Evolutionary conservation across 768 basidiomycete species (phyloP), one percentile per base, ranked within the genome.

Genomic region (Russula sp.): DNA sequence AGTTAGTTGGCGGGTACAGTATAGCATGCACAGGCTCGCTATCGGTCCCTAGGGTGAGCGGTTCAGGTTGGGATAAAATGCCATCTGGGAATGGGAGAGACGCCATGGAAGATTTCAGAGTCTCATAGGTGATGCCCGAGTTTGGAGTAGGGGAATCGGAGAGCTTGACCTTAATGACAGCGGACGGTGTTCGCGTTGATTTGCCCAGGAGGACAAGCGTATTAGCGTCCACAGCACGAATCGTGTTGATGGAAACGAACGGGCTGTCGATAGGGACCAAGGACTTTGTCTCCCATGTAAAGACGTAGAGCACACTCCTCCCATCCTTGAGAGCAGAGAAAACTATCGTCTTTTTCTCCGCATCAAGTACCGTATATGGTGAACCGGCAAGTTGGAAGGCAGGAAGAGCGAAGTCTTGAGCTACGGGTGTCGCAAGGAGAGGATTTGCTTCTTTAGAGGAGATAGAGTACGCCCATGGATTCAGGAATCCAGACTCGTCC

Each of bases 401-500:
- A n/a, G 63, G 58, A 8, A 50, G 32, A 4, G 45, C 52, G 11
- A 64, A 64, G 56, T 64, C 63, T 40, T 60, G 45, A 4, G 32
- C 8, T 5, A 64, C 0, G 13, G 63, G 47, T 3, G 54, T 9
- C 1, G 22, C 16, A 2, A 64, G 51, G n/a, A 61, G 53, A 9
- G 52, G 63, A 16, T 18, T 35, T 47, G 37, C 37, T 47, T 47
- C 34, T 22, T 49, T 40, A 18, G 59, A 32, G 10, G 58, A 49
- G 18, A 44, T 10, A 14, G 52, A 42, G 59, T 60, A 61, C 32
- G 13, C 20, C 45, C 48, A 56, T 4, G 63, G 63, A 37, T 64
- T 64, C 37, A 47, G n/a, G 39, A 40, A 64, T 6, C 63, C 63
- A 14, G 63, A 64, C 9, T 49, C 44, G 20, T 64, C 63, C 22